Evolutionary conservation across 2,329 filamentous ascomycete species (phyloP).

Genomic region (Aureobasidium sp.): DNA sequence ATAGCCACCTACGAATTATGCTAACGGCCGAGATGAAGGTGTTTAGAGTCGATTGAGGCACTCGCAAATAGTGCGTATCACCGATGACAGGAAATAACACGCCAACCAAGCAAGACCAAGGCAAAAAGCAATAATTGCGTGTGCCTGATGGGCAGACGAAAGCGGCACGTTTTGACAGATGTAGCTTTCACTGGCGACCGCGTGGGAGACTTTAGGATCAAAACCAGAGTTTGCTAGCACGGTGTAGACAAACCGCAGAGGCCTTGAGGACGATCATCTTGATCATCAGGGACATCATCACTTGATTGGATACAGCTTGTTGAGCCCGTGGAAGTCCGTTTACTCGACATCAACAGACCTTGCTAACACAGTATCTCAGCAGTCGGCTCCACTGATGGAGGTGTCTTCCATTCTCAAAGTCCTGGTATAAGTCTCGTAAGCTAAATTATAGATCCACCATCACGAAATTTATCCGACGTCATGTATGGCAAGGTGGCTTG

Average conservation of each 20-base stretch:
- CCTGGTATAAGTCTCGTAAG: not conserved
- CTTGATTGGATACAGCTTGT: not conserved
- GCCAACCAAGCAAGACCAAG: not conserved
- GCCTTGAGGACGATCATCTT: not conserved
- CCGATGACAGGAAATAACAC: not conserved
- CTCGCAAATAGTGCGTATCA: not conserved
- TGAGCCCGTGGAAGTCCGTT: not conserved
- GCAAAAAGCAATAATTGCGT: not conserved
- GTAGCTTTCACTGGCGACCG: not conserved
- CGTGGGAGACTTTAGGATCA: conserved; percentile 1
- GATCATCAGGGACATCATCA: not conserved
- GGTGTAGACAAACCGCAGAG: not conserved
- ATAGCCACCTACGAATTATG: not conserved
- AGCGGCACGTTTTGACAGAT: conserved; percentile 12
- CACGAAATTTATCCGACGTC: not conserved
- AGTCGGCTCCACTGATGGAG: not conserved
- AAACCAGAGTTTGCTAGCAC: not conserved
- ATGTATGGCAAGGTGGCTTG: not conserved
- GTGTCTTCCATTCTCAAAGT: no score
- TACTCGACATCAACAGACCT: not conserved
- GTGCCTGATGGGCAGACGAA: not conserved
- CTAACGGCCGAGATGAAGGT: not conserved
- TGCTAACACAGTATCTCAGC: not conserved
- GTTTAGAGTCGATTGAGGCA: not conserved
- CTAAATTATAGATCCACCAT: conserved; percentile 1